Base-by-base conservation (phyloP, 1,284 basidiomycete genomes). In the Ceratobasidium theobromae region DNA sequence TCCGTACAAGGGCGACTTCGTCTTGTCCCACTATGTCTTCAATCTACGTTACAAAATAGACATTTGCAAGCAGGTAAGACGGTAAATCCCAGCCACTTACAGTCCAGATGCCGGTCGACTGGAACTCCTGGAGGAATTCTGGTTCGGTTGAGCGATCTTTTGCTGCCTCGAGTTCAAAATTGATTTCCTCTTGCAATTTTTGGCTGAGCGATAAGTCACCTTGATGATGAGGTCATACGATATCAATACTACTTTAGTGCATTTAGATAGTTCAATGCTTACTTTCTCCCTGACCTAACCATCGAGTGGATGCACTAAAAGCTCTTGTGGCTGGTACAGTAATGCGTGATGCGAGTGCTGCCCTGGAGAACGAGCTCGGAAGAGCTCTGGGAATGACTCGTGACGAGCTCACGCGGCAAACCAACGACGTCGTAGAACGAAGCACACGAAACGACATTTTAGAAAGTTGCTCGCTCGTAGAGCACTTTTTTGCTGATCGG, bases 161-260 rank as follows among this genome's bases (percentile, higher is more conserved):
- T 9, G 77, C 76, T n/a, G 81, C 79, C 73, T 93, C 88, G 68
- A 84, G 80, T 79, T 98, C 95, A 76, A 90, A 97, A 69, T 86
- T 81, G 72, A 96, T 82, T 79, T 98, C 95, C 73, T 93, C 87
- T 38, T 82, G 78, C 28, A 98, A 81, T 71, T 91, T 92, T 74
- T 87, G 82, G 8, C 86, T 79, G 49, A 98, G 84, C 40, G 85
- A 77, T 27, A 85, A 78, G 75, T 95, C 93, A 69, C 84, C 88
- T 92, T 18, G 23, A 74, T 40, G n/a, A 27, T 54, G 69, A 62
- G 33, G 54, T 33, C 53, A 53, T 51, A 14, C 64, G 51, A 51
- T 52, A 58, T 43, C 51, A 21, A 58, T 71, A 53, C 6, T 52
- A n/a, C 8, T 14, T 48, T 46, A 32, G 32, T 41, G 35, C 60